Conservation (phyloP, 2,329 filamentous ascomycete genomes). For the Pestalotiopsis sp. region DNA sequence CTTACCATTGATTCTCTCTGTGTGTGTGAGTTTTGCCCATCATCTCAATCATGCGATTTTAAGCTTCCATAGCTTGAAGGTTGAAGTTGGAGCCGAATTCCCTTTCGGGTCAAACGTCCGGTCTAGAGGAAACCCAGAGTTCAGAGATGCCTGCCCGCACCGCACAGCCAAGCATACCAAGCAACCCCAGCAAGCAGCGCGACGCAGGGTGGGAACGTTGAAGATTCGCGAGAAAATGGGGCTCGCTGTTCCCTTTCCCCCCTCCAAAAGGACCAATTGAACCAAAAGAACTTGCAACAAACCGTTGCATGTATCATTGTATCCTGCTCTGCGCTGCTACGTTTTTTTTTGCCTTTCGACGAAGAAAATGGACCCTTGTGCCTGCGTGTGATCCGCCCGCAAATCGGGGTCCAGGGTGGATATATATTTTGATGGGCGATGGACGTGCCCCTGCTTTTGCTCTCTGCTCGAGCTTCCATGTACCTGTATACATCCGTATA, state of each 20-base stretch:
- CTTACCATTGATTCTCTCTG: not conserved
- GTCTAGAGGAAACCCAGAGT: too few species aligned
- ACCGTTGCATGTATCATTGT: too few species aligned
- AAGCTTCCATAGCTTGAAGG: constrained; percentile 11
- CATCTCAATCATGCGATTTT: constrained; percentile 2
- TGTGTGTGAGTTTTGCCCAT: not conserved
- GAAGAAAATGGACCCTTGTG: not conserved
- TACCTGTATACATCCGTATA: too few species aligned
- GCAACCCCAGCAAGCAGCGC: too few species aligned
- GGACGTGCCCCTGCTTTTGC: not conserved
- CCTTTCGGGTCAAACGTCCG: constrained; percentile 12
- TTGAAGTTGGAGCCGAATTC: constrained; percentile 12
- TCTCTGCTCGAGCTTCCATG: not conserved
- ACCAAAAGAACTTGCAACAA: too few species aligned
- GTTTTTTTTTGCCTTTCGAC: not conserved
- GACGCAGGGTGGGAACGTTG: not conserved
- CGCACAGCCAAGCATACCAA: too few species aligned
- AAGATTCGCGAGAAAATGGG: not conserved
- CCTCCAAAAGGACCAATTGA: too few species aligned
- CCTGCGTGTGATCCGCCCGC: constrained; percentile 10
- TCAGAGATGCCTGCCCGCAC: constrained; percentile 7
- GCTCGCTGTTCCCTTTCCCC: too few species aligned
- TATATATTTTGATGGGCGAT: not conserved
- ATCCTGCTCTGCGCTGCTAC: not conserved
- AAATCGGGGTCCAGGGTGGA: constrained; percentile 2